These are phyloP conservation scores for Trichophyton schoenleinii DNA, from an alignment of 2,329 filamentous ascomycete genomes.

Conservation along the genomic window DNA sequence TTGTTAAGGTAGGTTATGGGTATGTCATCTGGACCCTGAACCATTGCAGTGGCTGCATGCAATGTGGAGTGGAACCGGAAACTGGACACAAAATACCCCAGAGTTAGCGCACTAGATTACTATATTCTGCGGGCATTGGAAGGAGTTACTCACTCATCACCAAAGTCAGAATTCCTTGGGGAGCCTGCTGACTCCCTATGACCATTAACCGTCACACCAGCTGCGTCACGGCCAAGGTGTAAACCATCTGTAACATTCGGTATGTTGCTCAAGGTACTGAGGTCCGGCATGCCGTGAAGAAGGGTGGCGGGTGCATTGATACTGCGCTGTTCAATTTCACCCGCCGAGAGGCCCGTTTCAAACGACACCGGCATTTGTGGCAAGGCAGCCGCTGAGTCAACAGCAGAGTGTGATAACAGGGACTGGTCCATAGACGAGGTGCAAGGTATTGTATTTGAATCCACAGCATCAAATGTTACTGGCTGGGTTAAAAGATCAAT, in stretches of 20 bases:
- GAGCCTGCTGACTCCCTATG: not conserved
- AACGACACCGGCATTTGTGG: not conserved
- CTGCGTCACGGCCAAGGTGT: not conserved
- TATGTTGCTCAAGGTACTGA: not conserved
- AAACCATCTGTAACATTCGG: not conserved
- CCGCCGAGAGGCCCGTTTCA: not conserved
- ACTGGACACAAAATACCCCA: constrained; percentile 3
- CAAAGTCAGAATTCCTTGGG: not conserved
- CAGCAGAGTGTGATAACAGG: not conserved
- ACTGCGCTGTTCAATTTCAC: not conserved
- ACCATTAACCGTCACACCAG: not conserved
- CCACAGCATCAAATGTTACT: not conserved
- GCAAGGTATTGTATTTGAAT: not conserved
- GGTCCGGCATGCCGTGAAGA: not conserved
- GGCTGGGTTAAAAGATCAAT: not conserved
- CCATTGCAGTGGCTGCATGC: constrained; percentile 93
- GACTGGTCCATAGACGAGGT: not conserved
- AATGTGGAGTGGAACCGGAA: constrained; percentile 71
- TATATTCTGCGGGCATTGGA: not conserved
- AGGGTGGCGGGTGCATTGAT: not conserved
- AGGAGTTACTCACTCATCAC: not conserved
- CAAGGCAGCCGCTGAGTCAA: not conserved
- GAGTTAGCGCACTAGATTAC: constrained; percentile 8
- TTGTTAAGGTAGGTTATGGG: constrained; percentile 98
- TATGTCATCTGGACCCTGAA: constrained; percentile 64